Conservation (phyloP, 768 basidiomycete genomes). For the Mrakia gelida region DNA sequence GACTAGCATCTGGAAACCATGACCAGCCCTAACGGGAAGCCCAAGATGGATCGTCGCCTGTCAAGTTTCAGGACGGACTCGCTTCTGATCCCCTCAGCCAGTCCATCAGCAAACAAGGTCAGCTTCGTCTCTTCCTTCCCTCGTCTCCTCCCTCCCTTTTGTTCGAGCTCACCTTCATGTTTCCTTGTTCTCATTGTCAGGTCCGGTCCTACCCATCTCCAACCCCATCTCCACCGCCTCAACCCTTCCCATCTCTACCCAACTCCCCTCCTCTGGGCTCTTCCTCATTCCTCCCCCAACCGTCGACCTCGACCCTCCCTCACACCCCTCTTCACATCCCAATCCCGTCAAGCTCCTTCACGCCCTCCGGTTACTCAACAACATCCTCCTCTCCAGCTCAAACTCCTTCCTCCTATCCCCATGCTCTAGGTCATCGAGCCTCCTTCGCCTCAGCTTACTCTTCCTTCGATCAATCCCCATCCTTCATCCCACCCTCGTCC, state of each 20-base stretch:
- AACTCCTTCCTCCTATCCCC: background rate
- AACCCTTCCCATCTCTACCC: slow-evolving; percentile 2
- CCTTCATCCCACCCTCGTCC: slow-evolving; percentile 7
- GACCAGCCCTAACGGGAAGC: background rate
- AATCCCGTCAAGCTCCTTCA: slow-evolving; percentile 8
- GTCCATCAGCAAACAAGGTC: background rate
- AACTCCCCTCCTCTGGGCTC: background rate
- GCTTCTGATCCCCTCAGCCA: background rate
- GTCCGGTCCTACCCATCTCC: slow-evolving; percentile 13
- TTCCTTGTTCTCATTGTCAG: background rate
- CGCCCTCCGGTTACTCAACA: background rate
- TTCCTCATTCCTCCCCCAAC: background rate
- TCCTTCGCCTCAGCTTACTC: slow-evolving; percentile 5
- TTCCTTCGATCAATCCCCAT: slow-evolving; percentile 8
- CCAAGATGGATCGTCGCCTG: background rate
- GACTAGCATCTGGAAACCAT: background rate
- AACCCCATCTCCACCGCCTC: background rate
- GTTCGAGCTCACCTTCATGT: background rate
- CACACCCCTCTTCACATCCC: slow-evolving; percentile 15
- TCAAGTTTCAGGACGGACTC: background rate
- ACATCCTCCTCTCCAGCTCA: background rate
- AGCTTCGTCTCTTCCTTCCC: background rate
- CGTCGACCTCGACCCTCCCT: background rate
- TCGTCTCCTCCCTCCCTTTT: background rate
- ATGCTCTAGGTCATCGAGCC: background rate